A percentile compares a stretch with the other conserved stretches of the same genome.
Conservation (phyloP, 805 yeast species). For the Ogataea glucozyma region DNA sequence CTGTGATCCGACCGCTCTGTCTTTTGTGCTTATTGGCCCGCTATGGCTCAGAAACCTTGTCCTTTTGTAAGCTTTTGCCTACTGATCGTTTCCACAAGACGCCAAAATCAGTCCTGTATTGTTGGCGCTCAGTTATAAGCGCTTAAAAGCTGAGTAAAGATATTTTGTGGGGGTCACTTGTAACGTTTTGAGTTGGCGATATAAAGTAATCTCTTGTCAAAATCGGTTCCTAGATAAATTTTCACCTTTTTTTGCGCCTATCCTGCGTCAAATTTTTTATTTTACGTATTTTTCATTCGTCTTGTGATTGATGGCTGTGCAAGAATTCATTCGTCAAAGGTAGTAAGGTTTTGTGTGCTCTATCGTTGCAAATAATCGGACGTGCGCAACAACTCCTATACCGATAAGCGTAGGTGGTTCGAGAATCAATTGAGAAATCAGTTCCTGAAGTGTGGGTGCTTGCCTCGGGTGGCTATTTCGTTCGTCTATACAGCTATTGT, state of each 20-base stretch:
- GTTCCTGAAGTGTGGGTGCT: too few species aligned
- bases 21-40: background rate
- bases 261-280: background rate
- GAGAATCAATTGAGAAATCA: too few species aligned
- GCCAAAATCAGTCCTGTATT: background rate
- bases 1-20: background rate
- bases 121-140: too few species aligned
- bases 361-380: too few species aligned
- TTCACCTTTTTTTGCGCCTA: slow-evolving; percentile 1
- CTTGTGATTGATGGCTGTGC: background rate
- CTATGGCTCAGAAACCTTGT: background rate
- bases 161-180: too few species aligned
- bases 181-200: too few species aligned
- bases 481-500: too few species aligned
- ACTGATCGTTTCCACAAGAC: background rate
- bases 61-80: background rate
- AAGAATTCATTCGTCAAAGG: background rate
- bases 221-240: background rate
- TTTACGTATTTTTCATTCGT: background rate
- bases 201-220: too few species aligned
- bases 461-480: too few species aligned
- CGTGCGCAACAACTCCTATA: too few species aligned
- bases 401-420: too few species aligned
- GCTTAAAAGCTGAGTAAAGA: too few species aligned
- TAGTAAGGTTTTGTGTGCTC: background rate